Percentiles rank a stretch among this genome's conserved stretches.
phyloP scores from a whole-genome alignment of 2,329 filamentous ascomycete genomes.

The Harringtonia aguacate region DNA sequence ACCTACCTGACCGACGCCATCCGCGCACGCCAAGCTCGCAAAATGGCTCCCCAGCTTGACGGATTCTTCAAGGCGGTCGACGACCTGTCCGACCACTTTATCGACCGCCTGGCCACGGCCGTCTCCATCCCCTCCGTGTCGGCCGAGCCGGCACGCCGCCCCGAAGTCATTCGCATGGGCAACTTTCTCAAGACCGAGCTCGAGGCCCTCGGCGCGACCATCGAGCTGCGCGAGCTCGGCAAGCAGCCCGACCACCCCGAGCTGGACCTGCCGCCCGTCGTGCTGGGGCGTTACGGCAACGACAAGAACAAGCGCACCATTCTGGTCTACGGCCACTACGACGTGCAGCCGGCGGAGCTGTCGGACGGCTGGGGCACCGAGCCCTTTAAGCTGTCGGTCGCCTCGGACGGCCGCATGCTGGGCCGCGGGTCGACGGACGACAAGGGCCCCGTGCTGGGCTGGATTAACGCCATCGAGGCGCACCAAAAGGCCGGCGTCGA shows the following conservation, averaged over 20 bases:
- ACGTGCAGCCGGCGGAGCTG: constrained; percentile 89
- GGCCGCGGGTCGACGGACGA: constrained; percentile 94
- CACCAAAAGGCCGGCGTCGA: constrained; percentile 92
- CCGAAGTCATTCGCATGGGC: constrained; percentile 94
- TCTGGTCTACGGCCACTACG: constrained; percentile 96
- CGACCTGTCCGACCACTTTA: constrained; percentile 66
- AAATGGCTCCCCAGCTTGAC: constrained; percentile 86
- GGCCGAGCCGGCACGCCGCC: constrained; percentile 76
- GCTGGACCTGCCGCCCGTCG: constrained; percentile 83
- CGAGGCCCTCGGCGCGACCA: constrained; percentile 70
- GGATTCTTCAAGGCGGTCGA: constrained; percentile 91
- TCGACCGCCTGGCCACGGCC: constrained; percentile 79
- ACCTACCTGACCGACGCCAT: constrained; percentile 43
- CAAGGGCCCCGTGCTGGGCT: constrained; percentile 93
- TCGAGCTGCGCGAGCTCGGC: constrained; percentile 77
- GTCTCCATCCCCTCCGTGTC: constrained; percentile 96
- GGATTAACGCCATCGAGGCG: constrained; percentile 96
- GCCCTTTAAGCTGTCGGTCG: constrained; percentile 79
- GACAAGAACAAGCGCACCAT: constrained; percentile 92
- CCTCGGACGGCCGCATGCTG: constrained; percentile 90
- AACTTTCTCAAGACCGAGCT: constrained; percentile 81
- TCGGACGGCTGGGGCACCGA: constrained; percentile 94
- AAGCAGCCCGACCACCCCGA: constrained; percentile 87
- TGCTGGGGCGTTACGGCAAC: constrained; percentile 84
- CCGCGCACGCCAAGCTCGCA: constrained; percentile 50